Percentiles rank a stretch among this genome's conserved stretches.
Evolutionary conservation across 2,329 filamentous ascomycete genomes (phyloP).

Genomic region (Fusarium sp.): DNA sequence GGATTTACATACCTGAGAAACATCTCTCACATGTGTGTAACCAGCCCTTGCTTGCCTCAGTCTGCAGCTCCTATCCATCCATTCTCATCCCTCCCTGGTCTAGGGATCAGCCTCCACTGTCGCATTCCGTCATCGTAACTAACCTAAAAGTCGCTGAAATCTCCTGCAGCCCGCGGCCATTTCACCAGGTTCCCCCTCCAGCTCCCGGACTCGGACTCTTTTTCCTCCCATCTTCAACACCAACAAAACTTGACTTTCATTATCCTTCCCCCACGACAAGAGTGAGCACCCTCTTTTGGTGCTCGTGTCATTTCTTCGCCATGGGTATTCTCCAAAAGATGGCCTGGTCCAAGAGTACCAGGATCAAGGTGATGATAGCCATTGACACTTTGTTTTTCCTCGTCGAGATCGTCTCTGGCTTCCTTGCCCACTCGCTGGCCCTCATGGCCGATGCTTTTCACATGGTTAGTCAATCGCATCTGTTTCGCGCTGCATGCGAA

Average conservation of each 20-base stretch:
- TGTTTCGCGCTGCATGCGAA: background rate
- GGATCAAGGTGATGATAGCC: conserved; percentile 90
- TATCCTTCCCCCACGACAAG: background rate
- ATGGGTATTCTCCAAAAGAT: conserved; percentile 60
- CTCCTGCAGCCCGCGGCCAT: conserved; percentile 21
- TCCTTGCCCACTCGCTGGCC: conserved; percentile 89
- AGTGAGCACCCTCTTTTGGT: conserved; percentile 14
- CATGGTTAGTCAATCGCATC: conserved; percentile 72
- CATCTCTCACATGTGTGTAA: conserved; percentile 2
- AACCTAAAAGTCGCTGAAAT: conserved; percentile 27
- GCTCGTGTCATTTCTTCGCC: conserved; percentile 19
- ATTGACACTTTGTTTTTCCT: conserved; percentile 93
- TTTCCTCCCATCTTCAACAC: conserved; percentile 6
- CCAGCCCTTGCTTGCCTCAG: background rate
- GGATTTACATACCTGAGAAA: conserved; percentile 3
- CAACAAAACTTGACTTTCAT: background rate
- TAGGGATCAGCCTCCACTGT: conserved; percentile 17
- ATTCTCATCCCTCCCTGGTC: background rate
- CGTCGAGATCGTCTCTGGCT: conserved; percentile 85
- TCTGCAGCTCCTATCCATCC: background rate
- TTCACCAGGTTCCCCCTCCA: background rate
- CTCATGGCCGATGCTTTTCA: conserved; percentile 97
- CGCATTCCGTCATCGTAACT: conserved; percentile 41
- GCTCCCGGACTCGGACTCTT: background rate
- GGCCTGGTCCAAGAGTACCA: conserved; percentile 90